phyloP scores from a whole-genome alignment of 768 basidiomycete species.

The Omphalotus guepiniiformis region DNA sequence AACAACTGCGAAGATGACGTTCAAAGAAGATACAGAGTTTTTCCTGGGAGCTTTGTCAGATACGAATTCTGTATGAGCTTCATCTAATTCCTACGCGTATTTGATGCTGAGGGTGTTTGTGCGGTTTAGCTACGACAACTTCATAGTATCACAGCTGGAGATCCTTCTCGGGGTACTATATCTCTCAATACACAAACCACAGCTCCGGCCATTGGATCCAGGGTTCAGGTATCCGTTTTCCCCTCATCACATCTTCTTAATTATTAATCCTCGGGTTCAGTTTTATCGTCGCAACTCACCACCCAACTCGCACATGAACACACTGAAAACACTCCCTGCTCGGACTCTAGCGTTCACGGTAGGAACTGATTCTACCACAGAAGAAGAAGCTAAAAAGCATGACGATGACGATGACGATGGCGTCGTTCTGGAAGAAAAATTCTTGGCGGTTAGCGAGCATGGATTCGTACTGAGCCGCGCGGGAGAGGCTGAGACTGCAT shows the following conservation, averaged over 20 bases:
- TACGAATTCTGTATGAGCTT: constrained; percentile 22
- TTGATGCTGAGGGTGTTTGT: neutral
- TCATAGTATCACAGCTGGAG: constrained; percentile 63
- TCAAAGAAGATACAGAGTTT: constrained; percentile 54
- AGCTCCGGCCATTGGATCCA: constrained; percentile 46
- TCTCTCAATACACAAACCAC: constrained; percentile 47
- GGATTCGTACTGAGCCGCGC: constrained; percentile 38
- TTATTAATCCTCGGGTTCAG: neutral
- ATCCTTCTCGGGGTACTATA: constrained; percentile 64
- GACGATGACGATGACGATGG: neutral
- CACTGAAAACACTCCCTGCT: neutral
- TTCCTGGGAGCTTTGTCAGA: constrained; percentile 43
- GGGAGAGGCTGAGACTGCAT: constrained; percentile 25
- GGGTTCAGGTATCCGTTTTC: constrained; percentile 38
- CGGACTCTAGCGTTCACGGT: constrained; percentile 18
- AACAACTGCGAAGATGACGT: constrained; percentile 19
- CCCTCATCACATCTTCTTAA: neutral
- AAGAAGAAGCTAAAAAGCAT: constrained; percentile 4
- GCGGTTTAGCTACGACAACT: constrained; percentile 38
- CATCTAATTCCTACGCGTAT: neutral
- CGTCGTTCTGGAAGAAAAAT: constrained; percentile 24
- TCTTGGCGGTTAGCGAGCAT: constrained; percentile 52
- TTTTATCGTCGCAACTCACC: constrained; percentile 35
- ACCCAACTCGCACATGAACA: constrained; percentile 1
- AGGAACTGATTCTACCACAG: constrained; percentile 16